These are phyloP conservation scores for Mucor mucedo DNA, from an alignment of 371 early-diverging fungal species.

Conservation along the genomic window DNA sequence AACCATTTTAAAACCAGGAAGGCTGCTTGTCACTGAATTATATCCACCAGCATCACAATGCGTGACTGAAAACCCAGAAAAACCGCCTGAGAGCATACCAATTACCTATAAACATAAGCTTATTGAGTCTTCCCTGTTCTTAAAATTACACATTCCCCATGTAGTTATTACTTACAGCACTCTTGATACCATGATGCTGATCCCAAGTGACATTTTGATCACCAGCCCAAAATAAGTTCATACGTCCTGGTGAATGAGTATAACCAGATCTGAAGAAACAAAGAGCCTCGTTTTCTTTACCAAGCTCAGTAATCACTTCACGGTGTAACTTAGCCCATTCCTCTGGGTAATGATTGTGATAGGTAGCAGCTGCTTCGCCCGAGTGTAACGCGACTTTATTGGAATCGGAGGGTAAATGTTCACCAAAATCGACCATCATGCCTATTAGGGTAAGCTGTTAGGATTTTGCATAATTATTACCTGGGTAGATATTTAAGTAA, in stretches of 20 bases:
- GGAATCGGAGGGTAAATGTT: conserved; percentile 38
- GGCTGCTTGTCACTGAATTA: conserved; percentile 36
- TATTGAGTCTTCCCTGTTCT: not conserved
- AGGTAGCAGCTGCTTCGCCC: conserved; percentile 23
- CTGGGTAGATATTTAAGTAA: too few relatives aligned
- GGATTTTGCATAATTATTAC: too few relatives aligned
- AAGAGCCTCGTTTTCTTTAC: conserved; percentile 32
- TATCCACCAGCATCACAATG: conserved; percentile 59
- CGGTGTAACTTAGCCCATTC: conserved; percentile 38
- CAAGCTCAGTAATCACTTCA: conserved; percentile 33
- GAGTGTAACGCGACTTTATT: conserved; percentile 11
- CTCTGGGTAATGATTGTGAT: conserved; percentile 44
- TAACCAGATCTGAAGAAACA: conserved; percentile 38
- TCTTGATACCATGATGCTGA: conserved; percentile 44
- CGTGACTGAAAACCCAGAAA: conserved; percentile 48
- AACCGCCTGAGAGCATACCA: conserved; percentile 53
- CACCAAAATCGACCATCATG: conserved; percentile 42
- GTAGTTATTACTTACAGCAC: conserved; percentile 31
- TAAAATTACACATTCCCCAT: too few relatives aligned
- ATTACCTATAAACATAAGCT: conserved; percentile 16
- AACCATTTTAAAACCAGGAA: conserved; percentile 40
- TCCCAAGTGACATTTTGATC: conserved; percentile 50
- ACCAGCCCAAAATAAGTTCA: conserved; percentile 45
- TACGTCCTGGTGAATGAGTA: conserved; percentile 36
- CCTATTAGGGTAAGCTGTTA: not conserved